Evolutionary conservation across 768 basidiomycete genomes (phyloP), one percentile per base, ranked within the genome.

Genomic region (Lactarius indigo): DNA sequence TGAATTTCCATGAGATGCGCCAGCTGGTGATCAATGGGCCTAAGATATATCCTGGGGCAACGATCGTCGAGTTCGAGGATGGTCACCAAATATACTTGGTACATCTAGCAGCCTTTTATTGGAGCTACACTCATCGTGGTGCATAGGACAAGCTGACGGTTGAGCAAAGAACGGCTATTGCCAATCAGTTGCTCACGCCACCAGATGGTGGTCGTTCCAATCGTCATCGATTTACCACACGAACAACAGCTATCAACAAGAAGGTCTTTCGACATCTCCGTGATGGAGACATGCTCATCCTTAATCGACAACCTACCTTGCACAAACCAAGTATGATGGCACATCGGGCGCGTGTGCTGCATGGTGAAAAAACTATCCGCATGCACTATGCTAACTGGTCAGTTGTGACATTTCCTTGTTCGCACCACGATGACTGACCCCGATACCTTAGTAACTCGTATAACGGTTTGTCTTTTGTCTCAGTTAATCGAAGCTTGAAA

Each of bases 311-410:
- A 80, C 97, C 97, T 8, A 98, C 97, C 1, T 82, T 99, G 61
- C 97, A 99, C 76, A 99, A 99, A 75, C 96, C 97, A 26, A 94
- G 92, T 82, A 99, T 99, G 96, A 99, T 99, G 97, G 90, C 89
- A 9, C 97, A 99, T 76, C 90, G 86, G 71, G 96, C 96, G 18
- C 89, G 89, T 64, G 90, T 98, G 23, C 76, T 99, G 68, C 85
- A 88, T 68, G 97, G 96, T 30, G 97, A 99, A 78, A 99, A 98
- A 82, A 98, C 97, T 0, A 98, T 99, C 75, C 86, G 97, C 17
- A 96, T 99, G 96, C 97, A 99, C 80, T 99, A 99, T 74, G 96
- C 97, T 30, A 99, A 99, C 74, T 99, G 96, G 95, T 96, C 66
- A 61, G 87, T 80, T 57, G 31, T 28, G 41, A 17, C 12, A 20